These are phyloP conservation scores for Papilionanthe hybrid DNA, from an alignment of 116 monocot species.

Conservation along the genomic window DNA sequence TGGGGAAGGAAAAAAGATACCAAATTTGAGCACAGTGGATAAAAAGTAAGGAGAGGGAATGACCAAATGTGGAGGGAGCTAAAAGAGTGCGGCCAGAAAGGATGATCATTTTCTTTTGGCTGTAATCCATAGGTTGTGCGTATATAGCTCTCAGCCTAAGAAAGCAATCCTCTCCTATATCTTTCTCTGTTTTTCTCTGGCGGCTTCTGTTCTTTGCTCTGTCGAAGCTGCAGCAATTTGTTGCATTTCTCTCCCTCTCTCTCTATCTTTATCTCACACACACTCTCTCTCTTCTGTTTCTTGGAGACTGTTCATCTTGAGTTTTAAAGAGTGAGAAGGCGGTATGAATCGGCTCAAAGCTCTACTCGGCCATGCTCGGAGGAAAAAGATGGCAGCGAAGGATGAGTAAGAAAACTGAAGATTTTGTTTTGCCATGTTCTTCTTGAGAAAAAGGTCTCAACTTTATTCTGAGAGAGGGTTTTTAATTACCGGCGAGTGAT, in stretches of 20 bases:
- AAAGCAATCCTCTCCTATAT: not conserved
- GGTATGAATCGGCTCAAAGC: too few species aligned
- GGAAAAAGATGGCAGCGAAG: too few species aligned
- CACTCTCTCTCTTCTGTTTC: not conserved
- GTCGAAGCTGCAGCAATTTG: not conserved
- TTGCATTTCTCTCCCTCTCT: not conserved
- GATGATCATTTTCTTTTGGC: not conserved
- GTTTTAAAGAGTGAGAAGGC: not conserved
- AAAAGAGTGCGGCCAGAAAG: not conserved
- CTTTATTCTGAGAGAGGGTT: not conserved
- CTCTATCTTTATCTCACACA: too few species aligned
- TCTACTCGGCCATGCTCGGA: not conserved
- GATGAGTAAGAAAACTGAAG: not conserved
- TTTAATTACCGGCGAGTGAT: not conserved
- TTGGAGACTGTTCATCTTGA: not conserved
- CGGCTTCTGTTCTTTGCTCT: not conserved
- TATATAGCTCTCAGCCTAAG: not conserved
- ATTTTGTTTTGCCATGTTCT: not conserved
- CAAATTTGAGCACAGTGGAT: constrained; percentile 1
- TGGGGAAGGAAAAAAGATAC: not conserved
- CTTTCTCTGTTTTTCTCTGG: constrained; percentile 2
- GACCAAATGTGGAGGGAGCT: not conserved
- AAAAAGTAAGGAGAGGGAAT: not conserved
- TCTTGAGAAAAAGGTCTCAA: not conserved
- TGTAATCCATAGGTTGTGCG: not conserved